phyloP scores from a whole-genome alignment of 2,329 filamentous ascomycete genomes.

The Fusarium tanahbumbuense region DNA sequence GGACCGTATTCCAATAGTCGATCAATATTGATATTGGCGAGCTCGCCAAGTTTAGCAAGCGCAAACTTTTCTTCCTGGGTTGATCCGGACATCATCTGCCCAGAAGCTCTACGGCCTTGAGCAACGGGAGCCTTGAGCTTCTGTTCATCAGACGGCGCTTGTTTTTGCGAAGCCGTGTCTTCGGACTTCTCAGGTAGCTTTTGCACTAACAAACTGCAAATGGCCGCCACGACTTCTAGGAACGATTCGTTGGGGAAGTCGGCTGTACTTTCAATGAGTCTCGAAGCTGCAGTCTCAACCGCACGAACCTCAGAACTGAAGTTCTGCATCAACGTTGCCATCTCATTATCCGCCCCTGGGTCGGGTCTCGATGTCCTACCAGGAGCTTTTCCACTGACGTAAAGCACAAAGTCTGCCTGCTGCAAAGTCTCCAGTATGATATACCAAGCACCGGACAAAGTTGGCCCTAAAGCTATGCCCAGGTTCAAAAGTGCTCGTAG shows the following conservation, averaged over 20 bases:
- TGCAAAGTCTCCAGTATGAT: conserved; percentile 94
- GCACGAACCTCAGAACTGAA: conserved; percentile 85
- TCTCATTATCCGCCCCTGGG: conserved; percentile 63
- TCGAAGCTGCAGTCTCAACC: conserved; percentile 86
- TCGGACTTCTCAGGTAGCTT: conserved; percentile 43
- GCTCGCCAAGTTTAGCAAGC: conserved; percentile 77
- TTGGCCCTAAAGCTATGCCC: conserved; percentile 92
- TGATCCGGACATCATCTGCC: conserved; percentile 58
- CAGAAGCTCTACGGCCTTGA: conserved; percentile 60
- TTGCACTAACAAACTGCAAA: conserved; percentile 75
- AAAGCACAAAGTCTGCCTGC: conserved; percentile 89
- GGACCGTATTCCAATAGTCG: conserved; percentile 77
- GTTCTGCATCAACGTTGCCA: conserved; percentile 67
- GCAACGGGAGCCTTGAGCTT: conserved; percentile 53
- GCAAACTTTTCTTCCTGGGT: conserved; percentile 75
- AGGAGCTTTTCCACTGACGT: conserved; percentile 67
- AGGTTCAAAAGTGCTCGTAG: conserved; percentile 92
- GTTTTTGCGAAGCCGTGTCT: conserved; percentile 8
- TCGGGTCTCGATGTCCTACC: conserved; percentile 63
- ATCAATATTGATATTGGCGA: conserved; percentile 79
- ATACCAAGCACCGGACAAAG: conserved; percentile 84
- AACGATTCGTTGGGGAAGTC: conserved; percentile 91
- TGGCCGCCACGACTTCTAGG: conserved; percentile 77
- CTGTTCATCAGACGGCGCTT: conserved; percentile 39
- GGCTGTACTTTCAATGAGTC: conserved; percentile 89